These are phyloP conservation scores for Trapa bicornis DNA, from an alignment of 345 rosid species.

Conservation along the genomic window DNA sequence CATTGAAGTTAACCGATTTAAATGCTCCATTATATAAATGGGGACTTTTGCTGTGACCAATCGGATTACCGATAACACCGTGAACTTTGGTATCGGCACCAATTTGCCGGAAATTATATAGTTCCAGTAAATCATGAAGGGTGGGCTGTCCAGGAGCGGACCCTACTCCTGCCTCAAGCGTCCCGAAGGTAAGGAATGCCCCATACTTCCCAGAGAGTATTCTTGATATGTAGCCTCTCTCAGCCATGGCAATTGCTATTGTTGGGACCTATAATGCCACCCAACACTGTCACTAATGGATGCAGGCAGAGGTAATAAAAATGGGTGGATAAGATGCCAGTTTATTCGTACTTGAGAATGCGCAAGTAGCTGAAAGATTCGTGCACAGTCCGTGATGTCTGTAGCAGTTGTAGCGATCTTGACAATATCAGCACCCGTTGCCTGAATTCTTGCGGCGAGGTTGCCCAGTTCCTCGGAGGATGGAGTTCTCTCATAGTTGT, in stretches of 20 bases:
- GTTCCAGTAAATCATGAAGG: constrained; percentile 31
- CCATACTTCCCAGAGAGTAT: constrained; percentile 46
- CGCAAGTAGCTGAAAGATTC: constrained; percentile 35
- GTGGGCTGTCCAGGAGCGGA: constrained; percentile 62
- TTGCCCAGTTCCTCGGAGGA: constrained; percentile 37
- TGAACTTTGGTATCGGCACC: constrained; percentile 48
- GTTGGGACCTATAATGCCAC: constrained; percentile 34
- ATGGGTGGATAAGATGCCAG: neutral
- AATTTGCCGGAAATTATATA: constrained; percentile 39
- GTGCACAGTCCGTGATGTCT: constrained; percentile 39
- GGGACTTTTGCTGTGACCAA: constrained; percentile 59
- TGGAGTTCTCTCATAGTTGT: constrained; percentile 40
- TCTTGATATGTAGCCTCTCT: constrained; percentile 49
- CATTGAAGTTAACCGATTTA: constrained; percentile 33
- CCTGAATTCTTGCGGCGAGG: constrained; percentile 48
- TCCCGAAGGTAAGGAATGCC: constrained; percentile 50
- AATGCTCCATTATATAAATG: constrained; percentile 45
- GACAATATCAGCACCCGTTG: constrained; percentile 49
- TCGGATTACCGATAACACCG: constrained; percentile 57
- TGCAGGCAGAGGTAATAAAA: neutral
- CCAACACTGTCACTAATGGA: neutral
- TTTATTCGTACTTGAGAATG: constrained; percentile 35
- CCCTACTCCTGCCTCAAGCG: constrained; percentile 30
- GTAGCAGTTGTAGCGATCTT: constrained; percentile 50
- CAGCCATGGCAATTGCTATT: constrained; percentile 49